Conservation (phyloP, 352 stramenopile species). For the Phytophthora europaea region DNA sequence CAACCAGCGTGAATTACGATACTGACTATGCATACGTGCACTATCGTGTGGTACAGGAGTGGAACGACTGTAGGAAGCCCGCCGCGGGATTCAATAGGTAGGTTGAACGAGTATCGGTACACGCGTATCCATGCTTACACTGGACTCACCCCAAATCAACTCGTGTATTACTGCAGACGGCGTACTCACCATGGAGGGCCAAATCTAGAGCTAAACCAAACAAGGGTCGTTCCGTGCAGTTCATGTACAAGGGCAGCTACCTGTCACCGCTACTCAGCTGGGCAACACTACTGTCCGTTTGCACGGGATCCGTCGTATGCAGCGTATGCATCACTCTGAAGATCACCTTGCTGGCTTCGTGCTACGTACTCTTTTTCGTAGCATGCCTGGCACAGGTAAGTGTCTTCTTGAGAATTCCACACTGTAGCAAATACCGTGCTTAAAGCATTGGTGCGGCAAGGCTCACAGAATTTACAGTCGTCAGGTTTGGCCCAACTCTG, state of each 20-base stretch:
- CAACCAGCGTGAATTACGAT: neutral
- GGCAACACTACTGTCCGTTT: constrained; percentile 28
- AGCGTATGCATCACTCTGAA: constrained; percentile 43
- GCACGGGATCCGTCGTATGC: constrained; percentile 64
- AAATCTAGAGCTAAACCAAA: constrained; percentile 51
- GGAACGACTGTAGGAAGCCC: constrained; percentile 40
- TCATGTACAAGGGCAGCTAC: neutral
- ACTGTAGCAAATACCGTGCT: constrained; percentile 52
- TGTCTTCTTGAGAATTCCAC: constrained; percentile 58
- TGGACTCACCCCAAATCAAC: neutral
- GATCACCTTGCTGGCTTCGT: constrained; percentile 19
- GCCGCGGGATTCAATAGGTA: constrained; percentile 50
- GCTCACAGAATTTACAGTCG: constrained; percentile 58
- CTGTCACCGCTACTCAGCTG: neutral
- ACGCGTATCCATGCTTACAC: neutral
- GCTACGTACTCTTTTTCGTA: constrained; percentile 38
- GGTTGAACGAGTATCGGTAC: constrained; percentile 2
- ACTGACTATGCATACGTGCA: neutral
- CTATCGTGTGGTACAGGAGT: constrained; percentile 27
- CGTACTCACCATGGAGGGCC: constrained; percentile 70
- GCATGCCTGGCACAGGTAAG: constrained; percentile 61
- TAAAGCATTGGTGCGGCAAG: constrained; percentile 30
- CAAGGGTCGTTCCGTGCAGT: neutral
- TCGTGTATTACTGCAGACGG: constrained; percentile 21
- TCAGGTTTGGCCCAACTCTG: constrained; percentile 69